Base-by-base conservation (phyloP, 192 early-diverging fungal species). In the Funneliformis geosporum region DNA sequence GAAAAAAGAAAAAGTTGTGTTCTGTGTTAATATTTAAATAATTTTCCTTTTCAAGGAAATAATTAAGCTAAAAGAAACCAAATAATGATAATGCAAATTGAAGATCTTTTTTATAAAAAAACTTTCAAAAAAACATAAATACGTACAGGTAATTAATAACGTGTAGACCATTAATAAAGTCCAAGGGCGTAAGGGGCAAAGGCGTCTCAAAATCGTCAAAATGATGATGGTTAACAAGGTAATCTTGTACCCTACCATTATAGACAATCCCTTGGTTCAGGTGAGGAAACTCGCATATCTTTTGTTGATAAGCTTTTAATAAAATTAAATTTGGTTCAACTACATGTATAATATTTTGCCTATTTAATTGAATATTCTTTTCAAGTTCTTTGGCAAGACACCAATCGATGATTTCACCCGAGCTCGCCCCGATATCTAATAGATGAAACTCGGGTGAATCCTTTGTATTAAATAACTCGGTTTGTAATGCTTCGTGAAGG, bases 251-350 rank as follows among this genome's bases (percentile, higher is more conserved):
- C 9, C 6, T 14, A 9, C 67, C 67, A n/a, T 69, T 38, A 69
- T 69, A 42, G n/a, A 69, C 39, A 33, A 69, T 69, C 23, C 67
- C 67, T 69, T 69, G 38, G 42, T 21, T 44, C n/a, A 69, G 28
- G 21, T 69, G 67, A n/a, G 33, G 1, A n/a, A 43, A 69, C 23
- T 69, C 67, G n/a, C 33, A 69, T 43, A 69, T 43, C 42, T 69
- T 69, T 69, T 69, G 67, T 40, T 69, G 67, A 69, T 69, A 69
- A 40, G 40, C 12, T 69, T 69, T 33, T 69, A 69, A 43, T 23
- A 69, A 69, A n/a, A 14, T 40, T 9, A 21, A 40, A 40, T 44
- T 69, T n/a, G 67, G 67, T 44, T 69, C 67, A 43, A 69, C 23
- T 43, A 69, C 9, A 43, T 69, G 67, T 43, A 69, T 69, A 42